Base-by-base conservation (phyloP, 495 filamentous ascomycete genomes). In the Penicillium macrosclerotiorum region DNA sequence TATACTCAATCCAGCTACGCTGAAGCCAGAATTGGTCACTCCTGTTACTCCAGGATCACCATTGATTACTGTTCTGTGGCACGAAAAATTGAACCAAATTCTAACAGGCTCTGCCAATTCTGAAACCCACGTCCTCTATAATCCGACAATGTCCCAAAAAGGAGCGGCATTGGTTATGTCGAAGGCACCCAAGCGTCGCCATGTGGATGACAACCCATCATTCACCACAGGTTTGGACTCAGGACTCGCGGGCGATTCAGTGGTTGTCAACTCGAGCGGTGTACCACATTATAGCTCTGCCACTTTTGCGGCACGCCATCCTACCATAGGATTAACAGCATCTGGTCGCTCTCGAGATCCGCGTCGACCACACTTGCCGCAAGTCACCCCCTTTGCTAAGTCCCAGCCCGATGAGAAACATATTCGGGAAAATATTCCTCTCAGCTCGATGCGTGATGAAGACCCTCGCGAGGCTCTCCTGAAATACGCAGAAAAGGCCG, bases 401-500 rank as follows among this genome's bases (percentile, higher is more conserved):
- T 87, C 81, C 36, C 86, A 92, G 57, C 90, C 94, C 5, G 90
- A 96, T 68, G 88, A 91, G 65, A 83, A 82, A 48, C 88, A 95
- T 70, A 88, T 98, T 44, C 80, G 83, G 32, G 82, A 92, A 54
- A 84, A 83, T 51, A 94, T 96, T 33, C 89, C 92, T 13, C 75
- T 96, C 24, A 93, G 88, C 53, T 83, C 78, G n/a, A 94, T 96
- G 90, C 80, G 93, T 17, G 92, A 98, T 67, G 93, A 98, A 64
- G 93, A 98, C 73, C 93, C 93, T 6, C 75, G 93, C 45, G 93
- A 95, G 69, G 93, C 93, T 23, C 69, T 98, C 50, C 64, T 97
- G 52, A 95, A 93, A 68, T 98, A 96, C 74, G 93, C 91, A 12
- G 89, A 95, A 13, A 84, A 93, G 60, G 92, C 90, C 4, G 81